These are phyloP conservation scores for Physaria fendleri DNA, from an alignment of 345 rosid genomes.

Conservation along the genomic window DNA sequence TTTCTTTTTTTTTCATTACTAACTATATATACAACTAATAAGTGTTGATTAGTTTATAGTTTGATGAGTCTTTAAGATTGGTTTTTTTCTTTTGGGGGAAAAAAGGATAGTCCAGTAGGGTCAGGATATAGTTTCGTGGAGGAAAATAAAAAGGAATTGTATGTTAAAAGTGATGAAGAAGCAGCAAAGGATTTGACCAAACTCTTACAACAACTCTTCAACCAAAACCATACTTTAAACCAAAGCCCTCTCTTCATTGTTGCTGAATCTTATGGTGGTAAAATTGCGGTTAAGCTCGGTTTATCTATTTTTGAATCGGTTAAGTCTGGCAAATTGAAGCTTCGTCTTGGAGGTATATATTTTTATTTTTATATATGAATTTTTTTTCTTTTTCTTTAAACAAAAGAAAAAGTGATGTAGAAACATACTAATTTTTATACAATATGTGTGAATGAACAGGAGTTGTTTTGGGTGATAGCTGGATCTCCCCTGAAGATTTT, in stretches of 20 bases:
- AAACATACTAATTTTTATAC: not conserved
- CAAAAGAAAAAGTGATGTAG: not conserved
- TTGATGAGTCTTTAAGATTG: constrained; percentile 20
- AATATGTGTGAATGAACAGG: constrained; percentile 39
- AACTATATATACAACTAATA: not conserved
- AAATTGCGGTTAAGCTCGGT: constrained; percentile 72
- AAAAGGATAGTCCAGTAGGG: constrained; percentile 77
- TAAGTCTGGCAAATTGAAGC: constrained; percentile 49
- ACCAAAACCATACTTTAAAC: constrained; percentile 37
- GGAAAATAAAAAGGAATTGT: constrained; percentile 25
- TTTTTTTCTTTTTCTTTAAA: not conserved
- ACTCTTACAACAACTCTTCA: constrained; percentile 48
- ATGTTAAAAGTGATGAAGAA: constrained; percentile 70
- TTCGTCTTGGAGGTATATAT: constrained; percentile 62
- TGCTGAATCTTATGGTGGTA: constrained; percentile 95
- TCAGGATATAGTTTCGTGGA: constrained; percentile 76
- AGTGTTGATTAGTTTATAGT: constrained; percentile 4
- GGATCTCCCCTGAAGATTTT: constrained; percentile 96
- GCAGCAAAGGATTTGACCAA: constrained; percentile 74
- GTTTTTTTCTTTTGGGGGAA: not conserved
- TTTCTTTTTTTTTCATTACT: not conserved
- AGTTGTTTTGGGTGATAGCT: constrained; percentile 70
- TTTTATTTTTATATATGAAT: no score
- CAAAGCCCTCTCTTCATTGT: constrained; percentile 66
- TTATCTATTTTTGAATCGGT: constrained; percentile 53